phyloP scores from a whole-genome alignment of 208 protist species.

The Trypanosoma brucei region DNA sequence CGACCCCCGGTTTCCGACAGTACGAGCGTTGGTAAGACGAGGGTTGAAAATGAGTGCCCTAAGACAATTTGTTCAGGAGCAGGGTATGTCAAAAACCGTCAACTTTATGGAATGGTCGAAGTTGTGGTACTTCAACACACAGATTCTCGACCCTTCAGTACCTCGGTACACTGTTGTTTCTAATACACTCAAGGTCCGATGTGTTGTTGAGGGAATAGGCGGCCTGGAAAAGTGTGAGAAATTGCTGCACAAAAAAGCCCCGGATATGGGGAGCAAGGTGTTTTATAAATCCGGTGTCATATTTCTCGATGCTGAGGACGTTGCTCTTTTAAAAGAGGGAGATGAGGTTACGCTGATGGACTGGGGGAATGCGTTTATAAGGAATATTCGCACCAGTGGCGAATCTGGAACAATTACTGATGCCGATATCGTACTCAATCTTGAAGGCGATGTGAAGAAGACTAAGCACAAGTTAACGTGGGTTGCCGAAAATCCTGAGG shows the following conservation, averaged over 20 bases:
- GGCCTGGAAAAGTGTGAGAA: slow-evolving; percentile 61
- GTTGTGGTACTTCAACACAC: slow-evolving; percentile 98
- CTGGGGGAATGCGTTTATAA: slow-evolving; percentile 96
- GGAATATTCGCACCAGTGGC: slow-evolving; percentile 56
- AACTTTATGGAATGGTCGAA: slow-evolving; percentile 98
- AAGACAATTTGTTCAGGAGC: slow-evolving; percentile 93
- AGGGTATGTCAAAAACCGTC: slow-evolving; percentile 95
- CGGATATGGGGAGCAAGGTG: slow-evolving; percentile 90
- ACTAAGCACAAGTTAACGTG: slow-evolving; percentile 98
- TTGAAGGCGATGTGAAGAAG: slow-evolving; percentile 94
- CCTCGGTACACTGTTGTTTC: slow-evolving; percentile 95
- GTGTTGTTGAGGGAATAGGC: slow-evolving; percentile 61
- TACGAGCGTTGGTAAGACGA: slow-evolving; percentile 93
- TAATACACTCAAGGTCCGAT: slow-evolving; percentile 73
- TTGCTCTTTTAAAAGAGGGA: slow-evolving; percentile 79
- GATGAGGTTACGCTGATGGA: slow-evolving; percentile 98
- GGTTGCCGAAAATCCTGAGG: slow-evolving; percentile 83
- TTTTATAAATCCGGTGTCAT: slow-evolving; percentile 86
- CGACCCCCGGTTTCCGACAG: slow-evolving; percentile 98
- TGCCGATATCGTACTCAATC: slow-evolving; percentile 78
- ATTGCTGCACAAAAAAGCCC: slow-evolving; percentile 93
- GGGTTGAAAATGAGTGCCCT: slow-evolving; percentile 97
- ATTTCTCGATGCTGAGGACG: slow-evolving; percentile 94
- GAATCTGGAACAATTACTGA: slow-evolving; percentile 44
- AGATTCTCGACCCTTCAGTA: slow-evolving; percentile 95